Percentiles rank a stretch among this genome's conserved stretches.
Conservation (phyloP, 768 basidiomycete species). For the Mycena vitilis region DNA sequence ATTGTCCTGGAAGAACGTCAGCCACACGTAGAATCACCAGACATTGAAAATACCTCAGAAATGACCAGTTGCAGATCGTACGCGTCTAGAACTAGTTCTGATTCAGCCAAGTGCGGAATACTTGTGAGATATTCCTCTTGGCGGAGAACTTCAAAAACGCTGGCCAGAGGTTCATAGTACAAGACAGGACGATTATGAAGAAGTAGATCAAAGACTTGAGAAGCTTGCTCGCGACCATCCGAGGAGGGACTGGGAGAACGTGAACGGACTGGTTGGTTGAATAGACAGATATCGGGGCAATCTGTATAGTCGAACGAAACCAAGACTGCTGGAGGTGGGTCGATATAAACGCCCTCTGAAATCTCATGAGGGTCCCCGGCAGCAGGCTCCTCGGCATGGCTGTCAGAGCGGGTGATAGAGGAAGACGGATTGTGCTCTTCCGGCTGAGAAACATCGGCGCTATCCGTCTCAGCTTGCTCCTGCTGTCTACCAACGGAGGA, state of each 20-base stretch:
- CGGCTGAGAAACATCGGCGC: conserved; percentile 1
- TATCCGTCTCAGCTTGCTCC: conserved; percentile 5
- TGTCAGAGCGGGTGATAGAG: conserved; percentile 7
- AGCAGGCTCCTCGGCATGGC: conserved; percentile 23
- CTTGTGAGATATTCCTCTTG: conserved; percentile 65
- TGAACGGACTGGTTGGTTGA: conserved; percentile 61
- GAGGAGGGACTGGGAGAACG: conserved; percentile 42
- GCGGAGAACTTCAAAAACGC: conserved; percentile 78
- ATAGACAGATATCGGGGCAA: conserved; percentile 59
- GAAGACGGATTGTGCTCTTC: conserved; percentile 19
- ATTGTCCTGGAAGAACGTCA: conserved; percentile 65
- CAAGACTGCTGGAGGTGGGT: conserved; percentile 78
- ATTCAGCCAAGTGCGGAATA: conserved; percentile 60
- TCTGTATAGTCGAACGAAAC: conserved; percentile 56
- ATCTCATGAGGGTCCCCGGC: conserved; percentile 65
- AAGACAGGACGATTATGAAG: conserved; percentile 74
- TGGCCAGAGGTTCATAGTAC: conserved; percentile 80
- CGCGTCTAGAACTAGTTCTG: conserved; percentile 78
- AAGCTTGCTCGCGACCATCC: conserved; percentile 30
- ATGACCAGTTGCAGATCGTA: conserved; percentile 73
- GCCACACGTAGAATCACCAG: neutral
- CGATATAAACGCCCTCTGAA: conserved; percentile 77
- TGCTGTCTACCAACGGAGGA: conserved; percentile 2
- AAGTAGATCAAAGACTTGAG: conserved; percentile 54
- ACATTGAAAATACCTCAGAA: conserved; percentile 65